Evolutionary conservation across 139 green algal species (phyloP).

Genomic region (Coccomyxa sp.): DNA sequence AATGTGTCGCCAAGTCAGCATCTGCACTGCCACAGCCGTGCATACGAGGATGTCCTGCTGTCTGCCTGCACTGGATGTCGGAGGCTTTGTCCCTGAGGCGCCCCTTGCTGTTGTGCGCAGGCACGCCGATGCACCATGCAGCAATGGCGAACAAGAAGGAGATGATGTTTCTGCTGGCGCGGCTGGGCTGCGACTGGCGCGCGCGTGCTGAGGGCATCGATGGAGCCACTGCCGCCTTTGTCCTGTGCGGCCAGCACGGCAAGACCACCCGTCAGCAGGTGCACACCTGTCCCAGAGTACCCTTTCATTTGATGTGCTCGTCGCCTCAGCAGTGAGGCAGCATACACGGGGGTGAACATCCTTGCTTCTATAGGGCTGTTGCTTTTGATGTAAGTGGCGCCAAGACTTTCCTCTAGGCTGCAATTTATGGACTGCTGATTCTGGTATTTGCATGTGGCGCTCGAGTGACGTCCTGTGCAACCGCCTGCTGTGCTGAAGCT

Average conservation of each 20-base stretch:
- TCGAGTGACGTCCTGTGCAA: too few relatives aligned
- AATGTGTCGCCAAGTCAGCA: too few relatives aligned
- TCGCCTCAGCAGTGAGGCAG: too few relatives aligned
- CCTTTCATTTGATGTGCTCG: too few relatives aligned
- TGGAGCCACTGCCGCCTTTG: conserved; percentile 53
- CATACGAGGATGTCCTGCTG: background rate
- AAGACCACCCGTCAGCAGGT: conserved; percentile 54
- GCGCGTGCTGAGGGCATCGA: conserved; percentile 55
- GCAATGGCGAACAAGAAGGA: conserved; percentile 71
- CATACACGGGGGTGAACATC: background rate
- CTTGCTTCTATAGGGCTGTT: background rate
- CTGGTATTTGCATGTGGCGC: too few relatives aligned
- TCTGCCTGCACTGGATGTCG: background rate
- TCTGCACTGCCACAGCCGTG: too few relatives aligned
- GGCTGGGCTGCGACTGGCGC: conserved; percentile 60
- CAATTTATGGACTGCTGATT: too few relatives aligned
- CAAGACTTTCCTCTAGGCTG: background rate
- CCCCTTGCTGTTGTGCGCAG: conserved; percentile 7
- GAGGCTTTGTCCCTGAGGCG: too few relatives aligned
- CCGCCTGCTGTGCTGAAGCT: conserved; percentile 31
- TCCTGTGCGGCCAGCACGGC: conserved; percentile 60
- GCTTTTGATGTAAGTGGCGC: background rate
- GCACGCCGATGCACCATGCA: conserved; percentile 64
- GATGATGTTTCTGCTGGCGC: conserved; percentile 59
- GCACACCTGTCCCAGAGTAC: too few relatives aligned